Base-by-base conservation (phyloP, 441 rosid genomes). In the Mallotus japonicus region DNA sequence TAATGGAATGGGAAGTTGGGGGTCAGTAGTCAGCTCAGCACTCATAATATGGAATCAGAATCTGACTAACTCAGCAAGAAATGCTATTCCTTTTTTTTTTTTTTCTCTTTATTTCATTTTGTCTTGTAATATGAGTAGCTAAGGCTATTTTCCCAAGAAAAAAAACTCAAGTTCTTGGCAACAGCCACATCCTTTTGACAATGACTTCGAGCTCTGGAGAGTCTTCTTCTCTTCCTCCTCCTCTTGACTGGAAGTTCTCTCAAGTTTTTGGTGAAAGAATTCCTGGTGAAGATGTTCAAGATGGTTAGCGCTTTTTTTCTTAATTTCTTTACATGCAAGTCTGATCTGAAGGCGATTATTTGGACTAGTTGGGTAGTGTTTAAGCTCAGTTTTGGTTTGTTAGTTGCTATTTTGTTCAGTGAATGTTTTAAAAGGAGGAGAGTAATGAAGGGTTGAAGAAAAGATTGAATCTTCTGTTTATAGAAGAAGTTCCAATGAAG, bases 211-310 rank as follows among this genome's bases (percentile, higher is more conserved):
- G n/a, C 73, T 72, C 71, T 0, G 59, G 65, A 49, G 71, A 71
- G 8, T 69, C 75, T 46, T 63, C 81, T 8, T 54, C 77, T 47
- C 63, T 47, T 28, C 32, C 32, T 53, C 67, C 80, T 57, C 76
- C 80, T 46, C 75, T 81, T 5, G 81, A 83, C 34, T 89, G 94
- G 94, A 86, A 82, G 67, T 81, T 86, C 84, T 89, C 87, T 54
- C 92, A 87, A 81, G 89, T 84, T 62, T 85, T 89, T 79, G 94
- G 94, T 58, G 88, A 89, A 58, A 71, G 81, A 70, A 56, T 67
- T 69, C 79, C 88, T 76, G 83, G 82, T 24, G 90, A 89, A 78
- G 92, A 87, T 56, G 67, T 83, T 72, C 89, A 78, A 81, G 86
- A 85, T 61, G 89, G 94, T 89, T 70, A 8, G 5, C 4, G 9